A percentile compares a stretch with the other conserved stretches of the same genome.
Conservation (phyloP, 2,329 filamentous ascomycete genomes). For the Pezicula rhizophila region DNA sequence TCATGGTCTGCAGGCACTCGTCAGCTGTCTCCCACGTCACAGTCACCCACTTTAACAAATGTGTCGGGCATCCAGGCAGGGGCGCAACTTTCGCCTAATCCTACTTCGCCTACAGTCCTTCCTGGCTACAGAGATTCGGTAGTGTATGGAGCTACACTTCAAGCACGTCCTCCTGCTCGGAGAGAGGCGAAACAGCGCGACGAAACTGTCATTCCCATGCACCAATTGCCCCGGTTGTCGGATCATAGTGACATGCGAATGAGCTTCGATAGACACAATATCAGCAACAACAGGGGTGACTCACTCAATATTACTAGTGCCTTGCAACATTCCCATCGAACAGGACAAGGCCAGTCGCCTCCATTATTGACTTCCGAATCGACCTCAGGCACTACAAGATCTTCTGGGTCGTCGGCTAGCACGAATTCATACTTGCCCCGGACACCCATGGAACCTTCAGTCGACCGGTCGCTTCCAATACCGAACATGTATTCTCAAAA, state of each 20-base stretch:
- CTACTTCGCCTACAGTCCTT: slow-evolving; percentile 16
- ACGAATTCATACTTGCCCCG: slow-evolving; percentile 23
- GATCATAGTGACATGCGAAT: slow-evolving; percentile 12
- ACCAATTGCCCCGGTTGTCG: slow-evolving; percentile 13
- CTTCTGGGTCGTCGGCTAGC: slow-evolving; percentile 20
- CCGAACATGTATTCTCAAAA: slow-evolving; percentile 22
- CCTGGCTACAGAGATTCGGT: slow-evolving; percentile 27
- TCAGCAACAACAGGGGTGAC: slow-evolving; percentile 5
- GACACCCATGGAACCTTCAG: slow-evolving; percentile 24
- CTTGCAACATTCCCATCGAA: slow-evolving; percentile 19
- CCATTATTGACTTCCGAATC: slow-evolving; percentile 24
- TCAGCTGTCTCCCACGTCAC: slow-evolving; percentile 6
- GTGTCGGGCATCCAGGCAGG: slow-evolving; percentile 3
- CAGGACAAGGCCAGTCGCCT: slow-evolving; percentile 16
- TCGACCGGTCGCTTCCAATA: slow-evolving; percentile 23
- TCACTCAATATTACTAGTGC: slow-evolving; percentile 12
- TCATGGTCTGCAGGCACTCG: slow-evolving; percentile 16
- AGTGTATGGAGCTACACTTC: slow-evolving; percentile 12
- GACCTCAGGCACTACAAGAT: slow-evolving; percentile 14
- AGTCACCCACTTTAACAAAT: slow-evolving; percentile 9
- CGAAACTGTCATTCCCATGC: slow-evolving; percentile 7
- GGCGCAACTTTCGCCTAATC: slow-evolving; percentile 13
- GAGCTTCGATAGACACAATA: slow-evolving; percentile 9
- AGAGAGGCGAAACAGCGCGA: slow-evolving; percentile 19
- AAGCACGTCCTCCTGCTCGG: slow-evolving; percentile 17